phyloP scores from a whole-genome alignment of 495 filamentous ascomycete genomes.

The Apodospora peruviana region DNA sequence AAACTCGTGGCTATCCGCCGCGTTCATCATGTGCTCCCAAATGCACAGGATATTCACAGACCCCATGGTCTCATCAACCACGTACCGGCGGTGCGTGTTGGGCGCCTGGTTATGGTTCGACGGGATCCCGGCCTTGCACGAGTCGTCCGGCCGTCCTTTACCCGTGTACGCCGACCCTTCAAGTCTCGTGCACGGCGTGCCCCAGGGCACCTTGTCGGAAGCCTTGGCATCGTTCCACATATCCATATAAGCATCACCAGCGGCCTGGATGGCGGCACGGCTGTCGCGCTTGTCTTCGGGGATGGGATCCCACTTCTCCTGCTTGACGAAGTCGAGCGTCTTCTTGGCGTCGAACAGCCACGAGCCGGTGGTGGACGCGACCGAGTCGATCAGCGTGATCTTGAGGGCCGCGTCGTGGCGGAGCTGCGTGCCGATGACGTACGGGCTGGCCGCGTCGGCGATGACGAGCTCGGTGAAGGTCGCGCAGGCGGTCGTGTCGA shows the following conservation, averaged over 20 bases:
- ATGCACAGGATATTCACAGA: conserved; percentile 33
- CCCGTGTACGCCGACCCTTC: conserved; percentile 38
- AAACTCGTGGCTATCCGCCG: conserved; percentile 39
- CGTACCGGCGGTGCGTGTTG: conserved; percentile 33
- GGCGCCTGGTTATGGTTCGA: conserved; percentile 33
- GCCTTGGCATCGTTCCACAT: conserved; percentile 34
- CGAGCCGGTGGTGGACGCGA: conserved; percentile 32
- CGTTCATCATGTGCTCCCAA: conserved; percentile 36
- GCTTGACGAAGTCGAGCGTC: conserved; percentile 29
- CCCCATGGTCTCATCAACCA: conserved; percentile 34
- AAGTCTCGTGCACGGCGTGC: conserved; percentile 31
- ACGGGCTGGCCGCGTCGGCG: conserved; percentile 23
- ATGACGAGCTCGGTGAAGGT: conserved; percentile 35
- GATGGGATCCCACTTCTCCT: conserved; percentile 34
- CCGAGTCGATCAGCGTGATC: conserved; percentile 29
- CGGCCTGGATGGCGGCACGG: conserved; percentile 24
- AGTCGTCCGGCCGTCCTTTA: conserved; percentile 24
- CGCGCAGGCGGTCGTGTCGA: conserved; percentile 27
- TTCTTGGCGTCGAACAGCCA: conserved; percentile 38
- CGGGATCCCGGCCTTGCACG: conserved; percentile 35
- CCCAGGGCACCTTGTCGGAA: conserved; percentile 32
- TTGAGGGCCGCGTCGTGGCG: conserved; percentile 20
- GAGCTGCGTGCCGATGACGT: conserved; percentile 40
- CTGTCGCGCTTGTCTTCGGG: conserved; percentile 22
- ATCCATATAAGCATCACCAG: conserved; percentile 37